Base-by-base conservation (phyloP, 1,284 basidiomycete species). In the Rhodotorula sp. region DNA sequence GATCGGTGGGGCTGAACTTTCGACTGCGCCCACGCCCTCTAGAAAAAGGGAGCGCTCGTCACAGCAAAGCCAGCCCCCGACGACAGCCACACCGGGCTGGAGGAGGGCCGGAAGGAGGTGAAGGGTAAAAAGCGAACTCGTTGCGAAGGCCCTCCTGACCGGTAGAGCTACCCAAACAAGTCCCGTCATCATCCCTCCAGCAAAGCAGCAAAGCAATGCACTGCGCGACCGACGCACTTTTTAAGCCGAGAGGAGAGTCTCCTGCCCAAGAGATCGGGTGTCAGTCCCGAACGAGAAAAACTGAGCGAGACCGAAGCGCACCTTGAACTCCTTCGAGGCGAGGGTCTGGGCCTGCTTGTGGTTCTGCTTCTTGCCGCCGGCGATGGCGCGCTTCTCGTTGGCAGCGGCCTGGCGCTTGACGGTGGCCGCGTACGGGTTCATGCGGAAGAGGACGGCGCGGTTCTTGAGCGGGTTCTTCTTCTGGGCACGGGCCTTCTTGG, bases 401-500 rank as follows among this genome's bases (percentile, higher is more conserved):
- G 56, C 49, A 64, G 68, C 57, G 16, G 66, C 71, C 16, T 19
- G 15, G 38, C 74, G 72, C 58, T 67, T 68, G 31, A 54, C 45
- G 34, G 74, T 62, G 64, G 70, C 70, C 67, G 95, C 95, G 85
- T 99, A 99, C 68, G 97, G 97, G 88, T 99, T 99, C 84, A 99
- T 88, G 80, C 95, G 90, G 93, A 95, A 97, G 82, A 99, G 89
- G 79, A 97, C 86, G 72, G 88, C 26, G 48, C 47, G 26, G 65
- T 45, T 84, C 52, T 43, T 55, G 80, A 97, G 88, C 70, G 95
- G 94, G 87, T 98, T 98, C 91, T 98, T 98, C 91, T 95, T 95
- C 86, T 98, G 95, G 77, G 93, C 94, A 92, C 93, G 97, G 77
- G 95, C 94, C 81, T 94, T 90, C 83, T 92, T 93, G 84, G 90